A percentile compares a stretch with the other conserved stretches of the same genome.
These are phyloP conservation scores for Penicillium ochrochloron DNA, from an alignment of 495 filamentous ascomycete species.

Conservation along the genomic window DNA sequence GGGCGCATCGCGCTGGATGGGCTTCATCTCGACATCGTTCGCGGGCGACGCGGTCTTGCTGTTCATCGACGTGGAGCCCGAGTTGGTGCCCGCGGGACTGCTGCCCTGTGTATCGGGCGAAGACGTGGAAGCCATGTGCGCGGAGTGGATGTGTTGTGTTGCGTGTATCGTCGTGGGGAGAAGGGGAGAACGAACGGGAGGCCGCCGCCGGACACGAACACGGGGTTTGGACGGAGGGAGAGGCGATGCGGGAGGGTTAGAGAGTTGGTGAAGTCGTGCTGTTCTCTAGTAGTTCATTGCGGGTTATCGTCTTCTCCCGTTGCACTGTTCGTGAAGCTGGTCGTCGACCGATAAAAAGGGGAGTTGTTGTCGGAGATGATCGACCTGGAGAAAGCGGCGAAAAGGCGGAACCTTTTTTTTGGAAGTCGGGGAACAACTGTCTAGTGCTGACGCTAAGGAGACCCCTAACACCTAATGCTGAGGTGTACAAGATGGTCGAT, in stretches of 20 bases:
- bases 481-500: neutral
- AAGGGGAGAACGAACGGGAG: constrained; percentile 8
- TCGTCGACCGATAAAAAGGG: neutral
- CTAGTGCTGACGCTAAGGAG: constrained; percentile 2
- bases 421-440: constrained; percentile 17
- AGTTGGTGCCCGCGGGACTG: constrained; percentile 31
- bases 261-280: neutral
- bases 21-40: constrained; percentile 72
- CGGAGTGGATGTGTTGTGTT: neutral
- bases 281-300: constrained; percentile 25
- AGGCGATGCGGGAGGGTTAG: constrained; percentile 5
- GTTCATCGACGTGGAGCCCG: constrained; percentile 41
- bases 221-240: constrained; percentile 12
- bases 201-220: constrained; percentile 16
- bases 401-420: constrained; percentile 24
- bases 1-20: constrained; percentile 54
- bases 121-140: constrained; percentile 37
- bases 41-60: constrained; percentile 64
- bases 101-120: constrained; percentile 34
- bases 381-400: constrained; percentile 11
- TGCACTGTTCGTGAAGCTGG: neutral
- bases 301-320: neutral
- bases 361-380: constrained; percentile 1
- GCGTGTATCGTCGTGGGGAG: constrained; percentile 9
- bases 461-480: constrained; percentile 7